Base-by-base conservation (phyloP, 108 stramenopile genomes). In the Pseudonitzschia pungens region DNA sequence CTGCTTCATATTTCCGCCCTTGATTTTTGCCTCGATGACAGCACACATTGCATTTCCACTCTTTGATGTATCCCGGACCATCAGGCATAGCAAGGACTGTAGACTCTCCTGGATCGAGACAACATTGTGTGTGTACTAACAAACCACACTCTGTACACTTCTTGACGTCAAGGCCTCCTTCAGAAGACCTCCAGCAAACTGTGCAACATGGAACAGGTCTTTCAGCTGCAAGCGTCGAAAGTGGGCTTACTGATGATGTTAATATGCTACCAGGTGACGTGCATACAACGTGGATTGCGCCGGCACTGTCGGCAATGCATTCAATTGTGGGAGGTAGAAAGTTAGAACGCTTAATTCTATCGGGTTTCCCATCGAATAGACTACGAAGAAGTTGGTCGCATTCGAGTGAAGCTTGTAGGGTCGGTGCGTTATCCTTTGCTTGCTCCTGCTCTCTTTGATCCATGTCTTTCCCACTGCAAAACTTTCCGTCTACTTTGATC, bases 131-230 rank as follows among this genome's bases (percentile, higher is more conserved):
- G 67, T 91, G 90, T 5, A 74, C 87, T 11, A 60, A 68, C 14
- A 91, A 63, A 22, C 85, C 84, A 75, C 90, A 91, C 4, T 52
- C 53, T 27, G 51, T 52, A 64, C 90, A 91, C 69, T 77, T 66
- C 12, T 74, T 33, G 20, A 91, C 70, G 22, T 53, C 79, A 74
- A n/a, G 48, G 11, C 59, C 77, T 78, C 29, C 65, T 74, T 54
- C 65, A n/a, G 66, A 26, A 7, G 66, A 72, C 63, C 71, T 82
- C 86, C 86, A 91, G 70, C 87, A 90, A 43, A 90, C 86, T 4
- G 86, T 77, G 55, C 89, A 90, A 22, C 50, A 56, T 28, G 41
- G 36, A 24, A 26, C 31, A 36, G 51, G 64, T 42, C 69, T 52
- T 48, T 60, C 45, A 14, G 74, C 44, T 45, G 70, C 75, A 45